Percentiles rank a stretch among this genome's conserved stretches.
These are phyloP conservation scores for Claviceps pazoutovae DNA, from an alignment of 2,329 filamentous ascomycete genomes.

Conservation along the genomic window DNA sequence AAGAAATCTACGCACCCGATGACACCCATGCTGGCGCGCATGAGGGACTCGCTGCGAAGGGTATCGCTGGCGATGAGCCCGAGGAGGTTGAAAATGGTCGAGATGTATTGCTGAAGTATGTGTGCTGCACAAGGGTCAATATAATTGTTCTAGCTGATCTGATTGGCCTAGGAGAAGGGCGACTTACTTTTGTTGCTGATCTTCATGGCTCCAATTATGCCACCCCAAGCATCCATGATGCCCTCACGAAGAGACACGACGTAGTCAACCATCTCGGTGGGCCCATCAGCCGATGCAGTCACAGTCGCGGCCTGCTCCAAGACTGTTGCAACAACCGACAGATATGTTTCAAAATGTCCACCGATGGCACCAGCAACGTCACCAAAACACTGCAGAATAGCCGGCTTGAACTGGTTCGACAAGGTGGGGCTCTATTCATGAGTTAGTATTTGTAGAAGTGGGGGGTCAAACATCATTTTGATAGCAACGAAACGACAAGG, in stretches of 20 bases:
- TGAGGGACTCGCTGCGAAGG: conserved; percentile 81
- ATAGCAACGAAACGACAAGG: too few species aligned
- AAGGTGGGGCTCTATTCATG: conserved; percentile 56
- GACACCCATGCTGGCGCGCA: conserved; percentile 93
- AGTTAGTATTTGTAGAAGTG: not conserved
- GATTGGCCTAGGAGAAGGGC: not conserved
- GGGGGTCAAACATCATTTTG: too few species aligned
- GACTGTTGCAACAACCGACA: conserved; percentile 83
- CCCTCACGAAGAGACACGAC: conserved; percentile 88
- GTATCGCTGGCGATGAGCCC: conserved; percentile 65
- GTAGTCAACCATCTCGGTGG: conserved; percentile 94
- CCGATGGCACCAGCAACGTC: conserved; percentile 93
- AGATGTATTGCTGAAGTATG: conserved; percentile 62
- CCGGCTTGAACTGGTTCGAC: conserved; percentile 93
- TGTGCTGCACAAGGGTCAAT: conserved; percentile 34
- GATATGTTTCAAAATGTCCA: conserved; percentile 82
- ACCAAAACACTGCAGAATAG: conserved; percentile 94
- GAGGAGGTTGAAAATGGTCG: conserved; percentile 77
- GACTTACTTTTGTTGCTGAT: conserved; percentile 59
- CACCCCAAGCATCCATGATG: conserved; percentile 98
- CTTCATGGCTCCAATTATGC: conserved; percentile 92
- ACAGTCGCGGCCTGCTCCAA: conserved; percentile 85
- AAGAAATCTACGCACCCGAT: conserved; percentile 56
- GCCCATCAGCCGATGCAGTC: conserved; percentile 62
- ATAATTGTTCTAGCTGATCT: not conserved